Percentiles rank a stretch among this genome's conserved stretches.
phyloP scores from a whole-genome alignment of 2,329 filamentous ascomycete species.

The Ophiostoma sp. region DNA sequence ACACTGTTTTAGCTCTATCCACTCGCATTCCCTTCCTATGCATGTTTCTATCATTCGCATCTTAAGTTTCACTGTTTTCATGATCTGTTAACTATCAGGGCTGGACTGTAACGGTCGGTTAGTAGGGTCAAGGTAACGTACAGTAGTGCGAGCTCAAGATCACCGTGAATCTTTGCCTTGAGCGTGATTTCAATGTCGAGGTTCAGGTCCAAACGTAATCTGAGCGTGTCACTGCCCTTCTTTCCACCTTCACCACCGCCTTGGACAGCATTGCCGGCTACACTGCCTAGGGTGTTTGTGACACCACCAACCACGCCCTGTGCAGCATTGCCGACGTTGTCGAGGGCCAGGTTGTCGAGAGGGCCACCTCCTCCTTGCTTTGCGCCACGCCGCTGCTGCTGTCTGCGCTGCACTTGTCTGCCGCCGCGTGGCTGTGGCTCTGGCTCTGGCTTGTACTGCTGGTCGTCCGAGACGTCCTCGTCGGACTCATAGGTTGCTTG shows the following conservation, averaged over 20 bases:
- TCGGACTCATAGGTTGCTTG: not conserved
- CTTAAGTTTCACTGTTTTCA: not conserved
- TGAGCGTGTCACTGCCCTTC: constrained; percentile 56
- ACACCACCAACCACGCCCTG: constrained; percentile 36
- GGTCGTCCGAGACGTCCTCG: not conserved
- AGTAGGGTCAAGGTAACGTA: constrained; percentile 34
- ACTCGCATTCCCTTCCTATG: not conserved
- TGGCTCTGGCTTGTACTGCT: not conserved
- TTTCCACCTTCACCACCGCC: constrained; percentile 35
- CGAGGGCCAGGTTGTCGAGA: not conserved
- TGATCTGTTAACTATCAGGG: constrained; percentile 3
- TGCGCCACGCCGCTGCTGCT: not conserved
- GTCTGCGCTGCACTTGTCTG: not conserved
- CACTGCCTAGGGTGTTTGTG: constrained; percentile 39
- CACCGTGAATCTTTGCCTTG: constrained; percentile 80
- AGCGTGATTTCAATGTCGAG: constrained; percentile 78
- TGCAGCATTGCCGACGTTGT: not conserved
- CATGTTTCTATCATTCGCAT: not conserved
- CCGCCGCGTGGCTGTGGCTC: not conserved
- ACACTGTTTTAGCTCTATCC: too few species aligned
- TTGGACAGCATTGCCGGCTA: constrained; percentile 37
- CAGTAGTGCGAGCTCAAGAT: constrained; percentile 69
- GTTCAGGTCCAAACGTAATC: constrained; percentile 66
- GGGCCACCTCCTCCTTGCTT: not conserved
- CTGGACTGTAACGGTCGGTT: not conserved